Percentiles rank a stretch among this genome's conserved stretches.
phyloP scores from a whole-genome alignment of 768 basidiomycete species.

The Amanita muscaria region DNA sequence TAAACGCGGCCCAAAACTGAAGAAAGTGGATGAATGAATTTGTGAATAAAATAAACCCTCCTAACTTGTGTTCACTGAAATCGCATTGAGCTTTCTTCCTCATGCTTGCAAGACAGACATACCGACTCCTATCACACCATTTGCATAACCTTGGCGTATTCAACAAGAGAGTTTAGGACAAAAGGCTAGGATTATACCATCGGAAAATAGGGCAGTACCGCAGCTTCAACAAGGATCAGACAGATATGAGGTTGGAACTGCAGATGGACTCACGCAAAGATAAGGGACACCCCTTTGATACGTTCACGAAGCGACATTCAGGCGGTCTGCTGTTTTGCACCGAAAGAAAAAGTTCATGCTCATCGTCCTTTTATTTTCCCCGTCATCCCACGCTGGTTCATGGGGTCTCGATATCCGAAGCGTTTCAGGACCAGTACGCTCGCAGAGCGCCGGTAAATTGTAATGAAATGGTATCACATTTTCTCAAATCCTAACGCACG shows the following conservation, averaged over 20 bases:
- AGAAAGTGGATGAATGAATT: background rate
- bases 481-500: too few relatives aligned
- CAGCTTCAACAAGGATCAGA: constrained; percentile 38
- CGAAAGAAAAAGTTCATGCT: constrained; percentile 6
- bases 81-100: constrained; percentile 3
- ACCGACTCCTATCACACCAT: constrained; percentile 73
- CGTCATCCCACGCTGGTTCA: background rate
- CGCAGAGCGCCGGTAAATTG: too few relatives aligned
- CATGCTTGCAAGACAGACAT: constrained; percentile 19
- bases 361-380: background rate
- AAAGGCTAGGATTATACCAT: constrained; percentile 37
- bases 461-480: too few relatives aligned
- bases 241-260: background rate
- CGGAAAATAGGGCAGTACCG: constrained; percentile 83
- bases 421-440: too few relatives aligned
- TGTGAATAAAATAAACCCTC: constrained; percentile 4
- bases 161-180: background rate
- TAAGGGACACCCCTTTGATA: constrained; percentile 60
- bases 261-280: constrained; percentile 60
- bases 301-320: constrained; percentile 22
- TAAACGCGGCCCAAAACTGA: constrained; percentile 68
- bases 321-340: background rate
- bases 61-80: constrained; percentile 60
- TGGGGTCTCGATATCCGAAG: too few relatives aligned
- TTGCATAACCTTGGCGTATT: constrained; percentile 56